Conservation (phyloP, 73 alveolate species). For the Paraurostyla sp. region DNA sequence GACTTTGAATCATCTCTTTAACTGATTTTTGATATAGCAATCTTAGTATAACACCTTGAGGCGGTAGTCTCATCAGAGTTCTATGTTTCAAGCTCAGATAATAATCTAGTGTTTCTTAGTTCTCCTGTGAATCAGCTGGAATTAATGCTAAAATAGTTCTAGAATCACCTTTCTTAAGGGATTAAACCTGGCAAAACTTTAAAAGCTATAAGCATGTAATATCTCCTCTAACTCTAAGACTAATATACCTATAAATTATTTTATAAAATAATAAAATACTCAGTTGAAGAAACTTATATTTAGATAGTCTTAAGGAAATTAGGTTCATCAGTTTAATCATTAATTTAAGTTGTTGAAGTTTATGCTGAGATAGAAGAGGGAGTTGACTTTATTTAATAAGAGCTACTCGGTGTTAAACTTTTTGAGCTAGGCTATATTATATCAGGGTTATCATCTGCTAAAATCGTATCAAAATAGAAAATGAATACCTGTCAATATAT, state of each 20-base stretch:
- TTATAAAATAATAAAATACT: background rate
- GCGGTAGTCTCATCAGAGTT: background rate
- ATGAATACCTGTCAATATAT: background rate
- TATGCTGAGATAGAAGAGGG: too few relatives aligned
- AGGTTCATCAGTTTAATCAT: too few relatives aligned
- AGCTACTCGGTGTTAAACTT: background rate
- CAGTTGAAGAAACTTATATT: background rate
- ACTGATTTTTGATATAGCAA: background rate
- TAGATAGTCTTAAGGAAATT: background rate
- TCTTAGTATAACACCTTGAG: background rate
- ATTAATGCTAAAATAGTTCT: conserved; percentile 4
- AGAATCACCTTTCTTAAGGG: background rate
- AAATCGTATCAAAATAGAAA: background rate
- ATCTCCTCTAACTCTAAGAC: background rate
- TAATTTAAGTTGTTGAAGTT: too few relatives aligned
- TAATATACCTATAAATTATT: background rate
- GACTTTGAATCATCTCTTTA: too few relatives aligned
- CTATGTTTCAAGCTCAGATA: background rate
- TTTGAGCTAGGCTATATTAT: background rate
- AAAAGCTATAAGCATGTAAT: background rate
- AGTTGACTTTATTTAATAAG: too few relatives aligned
- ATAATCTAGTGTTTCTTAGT: conserved; percentile 12
- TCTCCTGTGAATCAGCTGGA: background rate
- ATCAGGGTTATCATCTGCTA: background rate
- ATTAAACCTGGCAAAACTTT: background rate